Conservation (phyloP, 2,329 filamentous ascomycete species). For the Blumeriella jaapii region DNA sequence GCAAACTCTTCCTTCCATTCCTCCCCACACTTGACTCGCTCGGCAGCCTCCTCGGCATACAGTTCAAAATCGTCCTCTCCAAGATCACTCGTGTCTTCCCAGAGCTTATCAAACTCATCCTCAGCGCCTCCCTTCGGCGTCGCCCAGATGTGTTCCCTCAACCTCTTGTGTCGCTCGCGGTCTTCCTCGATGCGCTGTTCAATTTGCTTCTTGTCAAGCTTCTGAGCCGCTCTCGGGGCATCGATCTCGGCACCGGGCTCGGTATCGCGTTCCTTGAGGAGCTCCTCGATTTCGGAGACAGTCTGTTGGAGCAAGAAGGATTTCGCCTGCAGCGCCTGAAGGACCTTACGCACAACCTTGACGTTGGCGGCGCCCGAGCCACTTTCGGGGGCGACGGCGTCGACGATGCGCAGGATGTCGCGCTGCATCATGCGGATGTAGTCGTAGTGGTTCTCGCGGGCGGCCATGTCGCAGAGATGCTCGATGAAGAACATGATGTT, state of each 20-base stretch:
- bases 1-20: conserved; percentile 23
- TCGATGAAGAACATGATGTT: conserved; percentile 99
- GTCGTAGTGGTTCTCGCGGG: conserved; percentile 57
- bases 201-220: conserved; percentile 74
- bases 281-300: conserved; percentile 69
- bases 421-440: conserved; percentile 93
- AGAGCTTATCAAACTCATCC: conserved; percentile 65
- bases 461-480: conserved; percentile 63
- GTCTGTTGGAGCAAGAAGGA: conserved; percentile 62
- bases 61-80: conserved; percentile 76
- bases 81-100: conserved; percentile 78
- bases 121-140: conserved; percentile 42
- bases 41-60: conserved; percentile 57
- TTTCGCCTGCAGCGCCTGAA: conserved; percentile 59
- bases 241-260: conserved; percentile 15
- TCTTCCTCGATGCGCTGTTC: conserved; percentile 97
- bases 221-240: too few species aligned
- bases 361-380: conserved; percentile 86
- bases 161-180: conserved; percentile 81
- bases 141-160: conserved; percentile 89
- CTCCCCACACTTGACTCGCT: conserved; percentile 16
- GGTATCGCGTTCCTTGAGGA: conserved; percentile 56
- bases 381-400: conserved; percentile 80
- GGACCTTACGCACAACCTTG: conserved; percentile 73
- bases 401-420: conserved; percentile 83